Conservation (phyloP, 2,329 filamentous ascomycete species). For the Calonectria hawksworthii region DNA sequence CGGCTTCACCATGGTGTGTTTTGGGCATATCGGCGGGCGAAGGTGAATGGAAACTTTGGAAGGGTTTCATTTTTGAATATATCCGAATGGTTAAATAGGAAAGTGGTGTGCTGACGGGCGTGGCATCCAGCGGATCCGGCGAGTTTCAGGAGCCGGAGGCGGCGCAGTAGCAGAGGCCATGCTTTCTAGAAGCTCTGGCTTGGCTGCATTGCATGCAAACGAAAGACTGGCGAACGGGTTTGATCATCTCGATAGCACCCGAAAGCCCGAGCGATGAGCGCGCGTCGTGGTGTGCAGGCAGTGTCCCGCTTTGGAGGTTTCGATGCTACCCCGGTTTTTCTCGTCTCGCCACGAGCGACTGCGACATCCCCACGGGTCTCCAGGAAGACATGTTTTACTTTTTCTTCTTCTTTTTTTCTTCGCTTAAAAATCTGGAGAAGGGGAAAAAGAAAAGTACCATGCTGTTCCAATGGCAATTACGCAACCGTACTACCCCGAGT, state of each 20-base stretch:
- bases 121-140: background rate
- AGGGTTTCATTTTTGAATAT: conserved; percentile 2
- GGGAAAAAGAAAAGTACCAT: background rate
- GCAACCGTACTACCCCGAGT: conserved; percentile 35
- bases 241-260: conserved; percentile 6
- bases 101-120: background rate
- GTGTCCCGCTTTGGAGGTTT: background rate
- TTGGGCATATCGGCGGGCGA: background rate
- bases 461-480: background rate
- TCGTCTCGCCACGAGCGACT: background rate
- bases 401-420: background rate
- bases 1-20: background rate
- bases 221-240: background rate
- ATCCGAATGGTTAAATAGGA: conserved; percentile 1
- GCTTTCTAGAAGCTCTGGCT: conserved; percentile 1
- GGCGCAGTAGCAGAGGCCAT: background rate
- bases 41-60: background rate
- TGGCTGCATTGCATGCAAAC: conserved; percentile 15
- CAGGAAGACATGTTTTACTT: background rate
- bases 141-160: background rate
- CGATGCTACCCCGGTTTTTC: too few species aligned
- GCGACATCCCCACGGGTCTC: conserved; percentile 13
- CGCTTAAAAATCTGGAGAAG: conserved; percentile 8
- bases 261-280: background rate
- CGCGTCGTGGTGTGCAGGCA: background rate